Base-by-base conservation (phyloP, 192 early-diverging fungal genomes). In the Backusella luteola region DNA sequence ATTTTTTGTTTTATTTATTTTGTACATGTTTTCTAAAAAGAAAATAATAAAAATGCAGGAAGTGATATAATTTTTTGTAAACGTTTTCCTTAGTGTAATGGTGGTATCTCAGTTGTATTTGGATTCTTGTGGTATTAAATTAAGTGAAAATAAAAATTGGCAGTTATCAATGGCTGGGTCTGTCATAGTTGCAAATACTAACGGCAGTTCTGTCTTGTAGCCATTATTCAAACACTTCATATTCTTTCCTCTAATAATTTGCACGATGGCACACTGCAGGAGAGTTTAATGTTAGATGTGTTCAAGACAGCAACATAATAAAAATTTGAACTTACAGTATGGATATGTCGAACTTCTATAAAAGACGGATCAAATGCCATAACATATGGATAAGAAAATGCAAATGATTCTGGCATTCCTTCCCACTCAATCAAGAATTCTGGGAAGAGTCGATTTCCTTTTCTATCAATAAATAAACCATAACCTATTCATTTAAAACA, bases 311-410 rank as follows among this genome's bases (percentile, higher is more conserved):
- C 29, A 12, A 8, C 1, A 17, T 49, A 71, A 26, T 32, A 2
- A 38, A 38, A 26, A 21, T 12, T 2, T n/a, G 38, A 63, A 63
- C 72, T 77, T 73, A 80, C 94, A 1, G 94, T 94, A 71, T 93
- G 88, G 6, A 94, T 85, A 69, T 96, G 84, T 34, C 93, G 89
- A 12, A 99, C 85, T 84, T 99, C 97, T 73, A 99, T 94, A 77
- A 98, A 96, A 29, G 88, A 90, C 8, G 90, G 85, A 42, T 98
- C 96, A 83, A 95, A 99, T 0, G 97, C 97, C 77, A 98, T 85
- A 29, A 99, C 85, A 79, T 95, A 98, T 23, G 95, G 96, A 56
- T 93, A 86, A 5, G 88, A 80, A 35, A 90, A 90, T 52, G 93
- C 91, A 85, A 97, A 98, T 63, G 90, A 87, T 34, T 89, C 90